Percentiles rank a stretch among this genome's conserved stretches.
Conservation (phyloP, 495 filamentous ascomycete species). For the Pyrenopolyporus hunteri region DNA sequence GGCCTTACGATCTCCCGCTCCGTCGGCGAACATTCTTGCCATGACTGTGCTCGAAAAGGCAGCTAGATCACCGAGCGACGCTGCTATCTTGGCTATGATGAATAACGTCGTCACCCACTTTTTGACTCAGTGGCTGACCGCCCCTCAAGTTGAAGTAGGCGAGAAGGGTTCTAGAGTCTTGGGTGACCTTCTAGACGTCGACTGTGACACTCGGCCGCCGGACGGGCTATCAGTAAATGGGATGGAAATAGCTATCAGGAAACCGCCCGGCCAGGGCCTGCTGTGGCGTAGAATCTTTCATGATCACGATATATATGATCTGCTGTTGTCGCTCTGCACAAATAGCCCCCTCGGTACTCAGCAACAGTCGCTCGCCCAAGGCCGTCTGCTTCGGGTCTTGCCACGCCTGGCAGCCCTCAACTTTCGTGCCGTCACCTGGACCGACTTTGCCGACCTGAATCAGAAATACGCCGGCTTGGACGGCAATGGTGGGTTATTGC, state of each 20-base stretch:
- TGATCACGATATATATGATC: constrained; percentile 68
- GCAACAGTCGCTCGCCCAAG: constrained; percentile 79
- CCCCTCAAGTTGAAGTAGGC: constrained; percentile 73
- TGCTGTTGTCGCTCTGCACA: constrained; percentile 68
- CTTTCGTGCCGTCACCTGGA: constrained; percentile 63
- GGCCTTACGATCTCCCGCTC: constrained; percentile 63
- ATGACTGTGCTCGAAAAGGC: constrained; percentile 78
- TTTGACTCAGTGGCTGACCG: constrained; percentile 73
- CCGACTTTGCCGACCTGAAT: constrained; percentile 67
- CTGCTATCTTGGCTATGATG: constrained; percentile 71
- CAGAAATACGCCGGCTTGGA: constrained; percentile 51
- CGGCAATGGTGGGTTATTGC: constrained; percentile 64
- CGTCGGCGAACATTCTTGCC: constrained; percentile 72
- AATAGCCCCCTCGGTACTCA: constrained; percentile 55
- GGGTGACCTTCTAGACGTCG: constrained; percentile 72
- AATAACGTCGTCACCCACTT: constrained; percentile 65
- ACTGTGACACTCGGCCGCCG: constrained; percentile 60
- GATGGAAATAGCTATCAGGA: constrained; percentile 47
- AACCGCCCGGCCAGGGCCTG: constrained; percentile 63
- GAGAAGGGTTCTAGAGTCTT: constrained; percentile 69
- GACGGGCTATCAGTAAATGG: constrained; percentile 40
- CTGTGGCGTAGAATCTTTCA: constrained; percentile 77
- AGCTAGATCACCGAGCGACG: constrained; percentile 61
- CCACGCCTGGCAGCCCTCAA: constrained; percentile 69
- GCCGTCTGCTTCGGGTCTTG: constrained; percentile 72